Evolutionary conservation across 2,329 filamentous ascomycete species (phyloP).

Genomic region (Pyricularia grisea): DNA sequence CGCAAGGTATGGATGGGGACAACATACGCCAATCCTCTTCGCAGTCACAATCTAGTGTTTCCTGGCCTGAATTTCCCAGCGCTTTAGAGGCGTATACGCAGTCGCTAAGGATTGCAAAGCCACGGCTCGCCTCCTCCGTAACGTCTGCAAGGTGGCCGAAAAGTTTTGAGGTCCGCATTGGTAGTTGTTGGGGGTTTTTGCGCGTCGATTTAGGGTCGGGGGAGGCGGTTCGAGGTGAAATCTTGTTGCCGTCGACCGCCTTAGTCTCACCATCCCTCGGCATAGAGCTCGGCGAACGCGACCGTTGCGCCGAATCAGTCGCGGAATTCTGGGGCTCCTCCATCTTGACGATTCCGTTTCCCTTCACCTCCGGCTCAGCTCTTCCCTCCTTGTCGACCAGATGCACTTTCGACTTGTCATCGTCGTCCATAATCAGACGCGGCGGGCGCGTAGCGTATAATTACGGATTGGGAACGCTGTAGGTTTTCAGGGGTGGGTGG

Average conservation of each 20-base stretch:
- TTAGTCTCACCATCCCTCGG: conserved; percentile 30
- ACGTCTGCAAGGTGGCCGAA: conserved; percentile 70
- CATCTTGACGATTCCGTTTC: conserved; percentile 24
- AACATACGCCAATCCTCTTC: conserved; percentile 86
- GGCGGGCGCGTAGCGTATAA: background rate
- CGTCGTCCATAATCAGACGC: conserved; percentile 10
- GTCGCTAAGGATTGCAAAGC: conserved; percentile 73
- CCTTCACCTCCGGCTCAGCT: conserved; percentile 25
- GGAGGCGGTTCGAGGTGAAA: conserved; percentile 26
- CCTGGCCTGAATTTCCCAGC: conserved; percentile 85
- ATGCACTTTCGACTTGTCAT: conserved; percentile 14
- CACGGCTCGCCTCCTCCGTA: conserved; percentile 63
- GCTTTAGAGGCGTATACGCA: conserved; percentile 90
- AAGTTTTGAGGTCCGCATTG: conserved; percentile 52
- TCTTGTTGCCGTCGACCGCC: conserved; percentile 31
- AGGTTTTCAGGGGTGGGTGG: background rate
- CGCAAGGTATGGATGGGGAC: background rate
- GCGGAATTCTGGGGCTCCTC: conserved; percentile 20
- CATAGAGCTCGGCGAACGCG: conserved; percentile 31
- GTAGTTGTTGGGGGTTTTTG: conserved; percentile 64
- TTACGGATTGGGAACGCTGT: background rate
- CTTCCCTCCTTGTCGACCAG: conserved; percentile 23
- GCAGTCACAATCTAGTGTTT: conserved; percentile 89
- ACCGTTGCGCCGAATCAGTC: conserved; percentile 9
- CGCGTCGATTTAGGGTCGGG: conserved; percentile 46